These are phyloP conservation scores for Dimocarpus longan DNA, from an alignment of 345 rosid species.

Conservation along the genomic window DNA sequence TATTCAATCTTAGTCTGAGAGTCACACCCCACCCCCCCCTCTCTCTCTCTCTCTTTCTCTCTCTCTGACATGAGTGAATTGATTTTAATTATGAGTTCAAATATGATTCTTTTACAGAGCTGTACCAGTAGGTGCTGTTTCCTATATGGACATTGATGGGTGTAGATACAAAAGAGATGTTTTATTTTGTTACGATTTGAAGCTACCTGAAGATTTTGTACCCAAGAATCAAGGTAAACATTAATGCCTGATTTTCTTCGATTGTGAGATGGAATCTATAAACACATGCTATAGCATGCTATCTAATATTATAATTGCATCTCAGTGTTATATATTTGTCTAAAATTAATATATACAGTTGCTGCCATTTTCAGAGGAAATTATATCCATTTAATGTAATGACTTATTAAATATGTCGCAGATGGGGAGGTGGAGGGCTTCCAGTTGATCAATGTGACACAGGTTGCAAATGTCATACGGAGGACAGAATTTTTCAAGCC, in stretches of 20 bases:
- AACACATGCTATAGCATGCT: not conserved
- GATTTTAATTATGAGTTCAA: slow-evolving; percentile 13
- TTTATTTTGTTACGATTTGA: slow-evolving; percentile 79
- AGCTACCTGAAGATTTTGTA: slow-evolving; percentile 66
- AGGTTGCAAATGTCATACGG: slow-evolving; percentile 66
- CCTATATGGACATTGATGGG: slow-evolving; percentile 68
- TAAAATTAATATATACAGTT: not conserved
- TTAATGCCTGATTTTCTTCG: slow-evolving; percentile 10
- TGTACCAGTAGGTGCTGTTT: slow-evolving; percentile 82
- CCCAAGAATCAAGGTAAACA: slow-evolving; percentile 71
- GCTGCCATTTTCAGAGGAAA: not conserved
- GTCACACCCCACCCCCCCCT: not conserved
- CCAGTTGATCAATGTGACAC: slow-evolving; percentile 62
- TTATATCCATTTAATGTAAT: not conserved
- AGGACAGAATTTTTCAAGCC: slow-evolving; percentile 77
- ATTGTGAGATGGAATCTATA: not conserved
- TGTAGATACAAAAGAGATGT: slow-evolving; percentile 79
- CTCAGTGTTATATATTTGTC: not conserved
- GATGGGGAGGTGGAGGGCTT: slow-evolving; percentile 98
- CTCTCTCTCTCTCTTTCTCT: slow-evolving; percentile 3
- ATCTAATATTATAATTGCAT: not conserved
- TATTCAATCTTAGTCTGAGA: not conserved
- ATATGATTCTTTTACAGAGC: slow-evolving; percentile 51
- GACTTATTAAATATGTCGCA: slow-evolving; percentile 29
- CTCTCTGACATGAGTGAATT: slow-evolving; percentile 12